Evolutionary conservation across 768 basidiomycete species (phyloP).

Genomic region (Mycena crocata): DNA sequence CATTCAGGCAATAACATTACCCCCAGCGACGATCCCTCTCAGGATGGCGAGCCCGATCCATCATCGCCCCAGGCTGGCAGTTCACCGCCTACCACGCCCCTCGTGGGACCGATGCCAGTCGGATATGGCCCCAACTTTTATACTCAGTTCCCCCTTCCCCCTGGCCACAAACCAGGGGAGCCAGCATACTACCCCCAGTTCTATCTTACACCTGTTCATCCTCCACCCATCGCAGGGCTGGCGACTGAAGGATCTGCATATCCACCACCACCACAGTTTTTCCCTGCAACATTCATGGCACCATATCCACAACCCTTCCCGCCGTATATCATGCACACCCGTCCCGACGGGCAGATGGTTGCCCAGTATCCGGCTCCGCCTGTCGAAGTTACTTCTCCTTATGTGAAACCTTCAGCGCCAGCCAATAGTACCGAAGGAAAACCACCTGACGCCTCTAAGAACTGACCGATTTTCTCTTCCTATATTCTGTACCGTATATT

Average conservation of each 20-base stretch:
- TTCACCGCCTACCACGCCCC: background rate
- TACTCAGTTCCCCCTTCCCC: slow-evolving; percentile 3
- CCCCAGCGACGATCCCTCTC: background rate
- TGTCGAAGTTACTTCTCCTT: background rate
- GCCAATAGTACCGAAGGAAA: background rate
- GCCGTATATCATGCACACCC: background rate
- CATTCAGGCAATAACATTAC: slow-evolving; percentile 8
- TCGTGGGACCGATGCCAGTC: background rate
- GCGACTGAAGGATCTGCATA: background rate
- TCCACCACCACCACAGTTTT: slow-evolving; percentile 5
- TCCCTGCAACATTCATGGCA: slow-evolving; percentile 17
- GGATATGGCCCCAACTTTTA: slow-evolving; percentile 7
- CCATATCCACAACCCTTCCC: slow-evolving; percentile 5
- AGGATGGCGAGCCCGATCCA: background rate
- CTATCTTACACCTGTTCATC: slow-evolving; percentile 3
- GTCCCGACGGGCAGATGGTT: slow-evolving; percentile 5
- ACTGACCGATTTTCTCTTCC: background rate
- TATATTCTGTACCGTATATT: no score
- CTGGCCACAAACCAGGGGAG: slow-evolving; percentile 14
- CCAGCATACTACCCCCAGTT: slow-evolving; percentile 6
- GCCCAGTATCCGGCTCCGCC: background rate
- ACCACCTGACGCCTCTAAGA: background rate
- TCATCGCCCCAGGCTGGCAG: background rate
- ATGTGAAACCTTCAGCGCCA: background rate
- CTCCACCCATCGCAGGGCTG: background rate